Evolutionary conservation across 495 filamentous ascomycete species (phyloP).

Genomic region (Trichoderma gamsii): DNA sequence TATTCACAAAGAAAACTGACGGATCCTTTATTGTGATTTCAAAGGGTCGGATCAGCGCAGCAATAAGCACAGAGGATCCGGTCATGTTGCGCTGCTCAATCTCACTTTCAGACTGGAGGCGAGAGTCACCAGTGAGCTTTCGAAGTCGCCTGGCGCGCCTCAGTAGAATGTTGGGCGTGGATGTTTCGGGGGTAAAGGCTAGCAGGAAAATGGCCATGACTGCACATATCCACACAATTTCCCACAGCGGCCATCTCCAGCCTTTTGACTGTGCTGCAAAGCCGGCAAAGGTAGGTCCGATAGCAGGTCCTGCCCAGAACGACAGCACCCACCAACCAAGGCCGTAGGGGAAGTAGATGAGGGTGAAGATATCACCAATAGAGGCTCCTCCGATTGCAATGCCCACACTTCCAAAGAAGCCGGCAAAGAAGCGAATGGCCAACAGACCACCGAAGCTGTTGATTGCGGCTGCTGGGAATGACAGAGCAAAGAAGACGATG

Average conservation of each 20-base stretch:
- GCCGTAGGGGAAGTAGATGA: constrained; percentile 10
- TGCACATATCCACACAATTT: not conserved
- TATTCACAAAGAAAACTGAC: not conserved
- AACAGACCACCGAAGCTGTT: constrained; percentile 9
- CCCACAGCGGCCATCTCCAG: constrained; percentile 6
- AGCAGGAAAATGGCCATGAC: constrained; percentile 9
- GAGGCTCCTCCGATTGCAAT: constrained; percentile 1
- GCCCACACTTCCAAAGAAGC: constrained; percentile 5
- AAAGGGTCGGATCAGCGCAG: not conserved
- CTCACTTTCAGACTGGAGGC: constrained; percentile 3
- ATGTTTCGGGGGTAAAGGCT: not conserved
- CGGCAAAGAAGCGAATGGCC: constrained; percentile 1
- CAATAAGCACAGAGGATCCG: not conserved
- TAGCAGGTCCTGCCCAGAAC: not conserved
- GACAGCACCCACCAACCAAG: constrained; percentile 11
- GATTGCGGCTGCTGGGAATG: constrained; percentile 2
- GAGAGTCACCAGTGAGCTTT: constrained; percentile 1
- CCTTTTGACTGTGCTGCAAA: not conserved
- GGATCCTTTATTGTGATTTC: constrained; percentile 1
- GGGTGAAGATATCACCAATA: not conserved
- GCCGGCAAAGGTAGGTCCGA: not conserved
- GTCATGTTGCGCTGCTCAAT: constrained; percentile 1
- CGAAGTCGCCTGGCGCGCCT: not conserved
- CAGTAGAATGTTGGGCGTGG: not conserved
- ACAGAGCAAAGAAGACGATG: constrained; percentile 8